Percentiles rank a stretch among this genome's conserved stretches.
Conservation (phyloP, 2,329 filamentous ascomycete genomes). For the Neurospora sp. region DNA sequence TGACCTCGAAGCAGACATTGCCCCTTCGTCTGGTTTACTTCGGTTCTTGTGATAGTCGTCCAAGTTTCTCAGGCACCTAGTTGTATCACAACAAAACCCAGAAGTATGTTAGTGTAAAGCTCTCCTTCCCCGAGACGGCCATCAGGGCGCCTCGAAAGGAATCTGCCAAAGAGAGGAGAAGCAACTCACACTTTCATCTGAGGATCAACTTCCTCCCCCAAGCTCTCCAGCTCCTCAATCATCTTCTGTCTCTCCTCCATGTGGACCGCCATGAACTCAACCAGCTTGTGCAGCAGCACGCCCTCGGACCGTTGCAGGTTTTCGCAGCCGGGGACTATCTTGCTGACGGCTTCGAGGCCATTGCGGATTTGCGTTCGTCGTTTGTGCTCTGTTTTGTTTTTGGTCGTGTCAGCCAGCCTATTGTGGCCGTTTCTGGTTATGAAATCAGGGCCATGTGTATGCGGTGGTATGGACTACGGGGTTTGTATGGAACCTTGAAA, state of each 20-base stretch:
- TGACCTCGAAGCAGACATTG: not conserved
- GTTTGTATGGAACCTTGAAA: not conserved
- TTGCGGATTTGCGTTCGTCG: constrained; percentile 56
- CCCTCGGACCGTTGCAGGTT: constrained; percentile 81
- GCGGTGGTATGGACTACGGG: not conserved
- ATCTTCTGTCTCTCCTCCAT: constrained; percentile 48
- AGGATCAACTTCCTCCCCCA: constrained; percentile 44
- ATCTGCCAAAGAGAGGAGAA: not conserved
- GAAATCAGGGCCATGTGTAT: not conserved
- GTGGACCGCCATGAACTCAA: constrained; percentile 54
- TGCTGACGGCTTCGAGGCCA: constrained; percentile 72
- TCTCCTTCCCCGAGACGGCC: not conserved
- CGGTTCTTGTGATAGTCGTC: not conserved
- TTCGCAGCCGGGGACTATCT: constrained; percentile 69
- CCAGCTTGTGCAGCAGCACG: constrained; percentile 63
- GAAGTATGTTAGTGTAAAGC: too few species aligned
- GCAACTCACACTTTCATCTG: constrained; percentile 16
- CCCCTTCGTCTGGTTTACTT: not conserved
- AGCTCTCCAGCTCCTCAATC: constrained; percentile 46
- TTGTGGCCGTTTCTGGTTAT: not conserved
- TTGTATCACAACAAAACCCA: not conserved
- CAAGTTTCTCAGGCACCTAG: not conserved
- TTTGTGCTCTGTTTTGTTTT: constrained; percentile 22
- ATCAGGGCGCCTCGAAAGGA: not conserved
- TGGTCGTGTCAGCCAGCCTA: not conserved